Evolutionary conservation across 805 yeast species (phyloP).

Genomic region (Yamadazyma laniorum): DNA sequence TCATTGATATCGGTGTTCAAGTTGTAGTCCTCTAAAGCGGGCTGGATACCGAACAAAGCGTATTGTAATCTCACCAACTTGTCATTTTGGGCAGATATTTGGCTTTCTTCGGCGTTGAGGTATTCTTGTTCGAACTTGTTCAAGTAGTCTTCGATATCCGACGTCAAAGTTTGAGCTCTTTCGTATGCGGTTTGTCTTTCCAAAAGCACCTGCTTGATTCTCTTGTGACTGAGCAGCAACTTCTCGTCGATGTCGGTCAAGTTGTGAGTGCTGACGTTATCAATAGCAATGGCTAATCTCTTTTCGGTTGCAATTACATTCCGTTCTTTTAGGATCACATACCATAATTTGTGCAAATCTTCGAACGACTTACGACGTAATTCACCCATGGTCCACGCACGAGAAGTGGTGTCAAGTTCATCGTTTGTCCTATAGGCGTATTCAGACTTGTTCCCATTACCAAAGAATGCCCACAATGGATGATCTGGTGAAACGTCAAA

Average conservation of each 20-base stretch:
- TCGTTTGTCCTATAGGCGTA: slow-evolving; percentile 58
- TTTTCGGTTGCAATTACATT: slow-evolving; percentile 76
- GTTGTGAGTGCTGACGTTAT: slow-evolving; percentile 27
- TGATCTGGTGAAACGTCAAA: slow-evolving; percentile 77
- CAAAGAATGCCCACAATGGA: slow-evolving; percentile 93
- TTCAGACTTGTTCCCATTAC: slow-evolving; percentile 47
- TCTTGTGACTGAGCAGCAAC: slow-evolving; percentile 36
- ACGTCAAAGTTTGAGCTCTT: slow-evolving; percentile 50
- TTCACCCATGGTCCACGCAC: slow-evolving; percentile 87
- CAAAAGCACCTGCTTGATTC: slow-evolving; percentile 80
- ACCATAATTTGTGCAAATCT: slow-evolving; percentile 91
- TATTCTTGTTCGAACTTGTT: slow-evolving; percentile 58
- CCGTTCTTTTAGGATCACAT: slow-evolving; percentile 76
- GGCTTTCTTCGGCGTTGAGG: slow-evolving; percentile 49
- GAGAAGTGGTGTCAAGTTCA: slow-evolving; percentile 49
- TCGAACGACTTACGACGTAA: slow-evolving; percentile 88
- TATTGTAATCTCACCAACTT: slow-evolving; percentile 75
- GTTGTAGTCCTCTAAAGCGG: slow-evolving; percentile 55
- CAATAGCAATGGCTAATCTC: slow-evolving; percentile 47
- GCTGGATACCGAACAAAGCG: slow-evolving; percentile 82
- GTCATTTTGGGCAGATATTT: slow-evolving; percentile 59
- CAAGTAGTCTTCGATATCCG: slow-evolving; percentile 48
- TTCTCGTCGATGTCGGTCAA: slow-evolving; percentile 40
- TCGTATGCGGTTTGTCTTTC: slow-evolving; percentile 78
- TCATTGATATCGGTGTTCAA: slow-evolving; percentile 52